These are phyloP conservation scores for Apiotrichum mycotoxinovorans DNA, from an alignment of 1,284 basidiomycete genomes.

Conservation along the genomic window DNA sequence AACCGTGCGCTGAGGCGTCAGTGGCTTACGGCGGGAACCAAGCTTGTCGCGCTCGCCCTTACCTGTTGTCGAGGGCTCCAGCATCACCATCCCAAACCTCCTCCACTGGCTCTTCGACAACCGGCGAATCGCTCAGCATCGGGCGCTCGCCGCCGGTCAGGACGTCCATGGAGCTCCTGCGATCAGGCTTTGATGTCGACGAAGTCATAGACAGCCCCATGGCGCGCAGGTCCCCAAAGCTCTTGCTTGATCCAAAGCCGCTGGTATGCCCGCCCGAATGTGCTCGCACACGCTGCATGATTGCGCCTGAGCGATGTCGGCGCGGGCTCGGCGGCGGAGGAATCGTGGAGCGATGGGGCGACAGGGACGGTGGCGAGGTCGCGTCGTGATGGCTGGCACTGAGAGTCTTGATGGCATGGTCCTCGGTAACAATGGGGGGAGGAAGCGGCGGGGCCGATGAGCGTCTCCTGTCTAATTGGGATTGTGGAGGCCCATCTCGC, in stretches of 20 bases:
- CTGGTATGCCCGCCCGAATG: conserved; percentile 24
- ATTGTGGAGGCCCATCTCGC: neutral
- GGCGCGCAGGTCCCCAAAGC: conserved; percentile 34
- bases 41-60: conserved; percentile 7
- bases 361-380: neutral
- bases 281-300: conserved; percentile 37
- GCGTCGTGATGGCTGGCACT: neutral
- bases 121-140: neutral
- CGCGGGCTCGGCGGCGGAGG: conserved; percentile 39
- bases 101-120: conserved; percentile 18
- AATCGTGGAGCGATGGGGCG: neutral
- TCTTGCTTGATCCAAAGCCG: conserved; percentile 30
- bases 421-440: neutral
- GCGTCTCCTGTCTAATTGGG: neutral
- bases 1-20: conserved; percentile 41
- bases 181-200: neutral
- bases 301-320: conserved; percentile 37
- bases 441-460: neutral
- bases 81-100: conserved; percentile 7
- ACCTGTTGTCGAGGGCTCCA: conserved; percentile 44
- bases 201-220: conserved; percentile 12
- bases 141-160: conserved; percentile 1
- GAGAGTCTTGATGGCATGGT: neutral
- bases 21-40: neutral
- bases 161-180: neutral